Evolutionary conservation across 202 grass and related monocot species (phyloP), one percentile per base, ranked within the genome.

Genomic region (Setaria italica): DNA sequence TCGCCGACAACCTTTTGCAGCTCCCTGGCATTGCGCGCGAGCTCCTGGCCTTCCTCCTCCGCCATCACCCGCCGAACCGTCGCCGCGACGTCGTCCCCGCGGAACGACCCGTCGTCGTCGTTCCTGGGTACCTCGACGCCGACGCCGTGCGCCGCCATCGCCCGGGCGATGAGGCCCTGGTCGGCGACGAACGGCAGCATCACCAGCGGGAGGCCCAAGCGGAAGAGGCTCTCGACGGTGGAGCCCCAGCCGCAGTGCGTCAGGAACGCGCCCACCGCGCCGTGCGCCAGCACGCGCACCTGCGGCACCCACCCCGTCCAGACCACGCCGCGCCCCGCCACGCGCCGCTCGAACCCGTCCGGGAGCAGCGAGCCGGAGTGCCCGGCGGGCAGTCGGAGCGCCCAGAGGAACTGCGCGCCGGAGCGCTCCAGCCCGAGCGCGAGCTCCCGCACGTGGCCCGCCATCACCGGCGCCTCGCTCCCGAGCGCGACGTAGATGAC

Each of bases 181-280:
- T 87, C 63, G 9, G 16, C 53, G 9, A 86, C 4, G 13, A 86
- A 69, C 3, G 74, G 83, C 12, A 79, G 30, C 83, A 79, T 85
- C 53, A 85, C 85, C 8, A 82, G 50, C 41, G 51, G 85, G 42
- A 70, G 85, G 0, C 71, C 72, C 13, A 62, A 87, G 9, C 21
- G 15, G 72, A 77, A 76, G 60, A 39, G 2, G 37, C 82, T 62
- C 46, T 95, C 86, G 12, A 85, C 6, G 11, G 71, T 62, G 11
- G 94, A 94, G 58, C 79, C 86, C 90, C 86, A 84, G 5, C 94
- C 92, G 43, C 77, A 64, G 69, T 97, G 94, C 15, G 80, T 94
- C 76, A 97, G 46, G 79, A 94, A 97, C 2, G 72, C 84, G 67
- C 88, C 88, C 12, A 92, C 82, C 0, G 82, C 88, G 29, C 11